Evolutionary conservation across 805 yeast species (phyloP).

Genomic region (Dipodascus albidus): DNA sequence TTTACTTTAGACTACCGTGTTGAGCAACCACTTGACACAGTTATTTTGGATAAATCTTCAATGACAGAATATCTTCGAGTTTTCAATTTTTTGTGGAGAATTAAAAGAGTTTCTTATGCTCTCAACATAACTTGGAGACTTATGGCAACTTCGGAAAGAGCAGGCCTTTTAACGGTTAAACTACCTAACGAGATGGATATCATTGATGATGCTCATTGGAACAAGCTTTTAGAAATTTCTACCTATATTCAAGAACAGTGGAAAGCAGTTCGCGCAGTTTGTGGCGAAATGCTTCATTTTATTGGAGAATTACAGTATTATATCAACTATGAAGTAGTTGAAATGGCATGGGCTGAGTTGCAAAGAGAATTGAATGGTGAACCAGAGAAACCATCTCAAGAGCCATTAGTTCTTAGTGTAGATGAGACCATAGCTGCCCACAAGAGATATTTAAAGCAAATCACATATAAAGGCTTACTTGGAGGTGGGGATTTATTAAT

Average conservation of each 20-base stretch:
- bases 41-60: constrained; percentile 39
- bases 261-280: constrained; percentile 16
- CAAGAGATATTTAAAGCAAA: constrained; percentile 19
- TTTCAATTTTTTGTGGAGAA: constrained; percentile 77
- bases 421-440: constrained; percentile 27
- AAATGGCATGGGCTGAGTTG: constrained; percentile 26
- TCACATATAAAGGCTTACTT: constrained; percentile 24
- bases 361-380: constrained; percentile 15
- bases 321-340: constrained; percentile 27
- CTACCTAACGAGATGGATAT: constrained; percentile 1
- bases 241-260: constrained; percentile 12
- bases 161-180: constrained; percentile 6
- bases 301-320: constrained; percentile 26
- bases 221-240: background rate
- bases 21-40: constrained; percentile 38
- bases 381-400: constrained; percentile 2
- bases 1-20: constrained; percentile 70
- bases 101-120: constrained; percentile 49
- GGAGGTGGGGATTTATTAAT: constrained; percentile 20
- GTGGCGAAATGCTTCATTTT: constrained; percentile 25
- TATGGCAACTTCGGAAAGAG: constrained; percentile 20
- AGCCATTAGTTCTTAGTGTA: constrained; percentile 18
- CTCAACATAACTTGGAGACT: constrained; percentile 39
- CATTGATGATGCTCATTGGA: background rate
- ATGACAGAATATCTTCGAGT: constrained; percentile 53